Percentiles rank a stretch among this genome's conserved stretches.
These are phyloP conservation scores for Salix arbutifolia DNA, from an alignment of 345 rosid genomes.

Conservation along the genomic window DNA sequence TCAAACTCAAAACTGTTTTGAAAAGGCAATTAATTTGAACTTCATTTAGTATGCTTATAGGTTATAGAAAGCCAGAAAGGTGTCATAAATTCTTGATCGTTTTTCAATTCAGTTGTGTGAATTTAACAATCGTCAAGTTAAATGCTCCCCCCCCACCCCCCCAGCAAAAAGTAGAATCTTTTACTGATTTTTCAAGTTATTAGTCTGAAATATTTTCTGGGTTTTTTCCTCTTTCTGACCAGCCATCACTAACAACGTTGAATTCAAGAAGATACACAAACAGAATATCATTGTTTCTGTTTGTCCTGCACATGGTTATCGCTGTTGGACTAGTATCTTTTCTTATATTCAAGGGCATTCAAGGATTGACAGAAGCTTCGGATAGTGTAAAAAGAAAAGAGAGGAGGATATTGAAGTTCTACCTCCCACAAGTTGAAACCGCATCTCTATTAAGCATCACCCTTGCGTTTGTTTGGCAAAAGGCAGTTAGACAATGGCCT, in stretches of 20 bases:
- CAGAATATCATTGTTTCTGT: slow-evolving; percentile 65
- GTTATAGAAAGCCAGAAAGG: slow-evolving; percentile 9
- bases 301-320: slow-evolving; percentile 55
- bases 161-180: not conserved
- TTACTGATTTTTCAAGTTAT: slow-evolving; percentile 6
- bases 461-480: slow-evolving; percentile 87
- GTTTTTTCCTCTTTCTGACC: slow-evolving; percentile 6
- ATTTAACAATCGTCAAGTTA: not conserved
- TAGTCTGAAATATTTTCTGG: not conserved
- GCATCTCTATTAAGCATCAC: slow-evolving; percentile 75
- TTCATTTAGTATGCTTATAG: slow-evolving; percentile 10
- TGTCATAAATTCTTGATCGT: slow-evolving; percentile 8
- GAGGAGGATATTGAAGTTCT: slow-evolving; percentile 45
- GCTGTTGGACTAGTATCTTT: slow-evolving; percentile 69
- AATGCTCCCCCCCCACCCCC: not conserved
- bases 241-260: slow-evolving; percentile 57
- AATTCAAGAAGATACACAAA: slow-evolving; percentile 83
- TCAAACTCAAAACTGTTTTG: not conserved
- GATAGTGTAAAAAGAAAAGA: slow-evolving; percentile 47
- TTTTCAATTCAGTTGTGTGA: not conserved
- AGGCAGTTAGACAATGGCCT: slow-evolving; percentile 74
- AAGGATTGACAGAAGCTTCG: slow-evolving; percentile 63
- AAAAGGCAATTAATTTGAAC: not conserved
- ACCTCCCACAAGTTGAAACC: slow-evolving; percentile 87
- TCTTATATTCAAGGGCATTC: slow-evolving; percentile 82